phyloP scores from a whole-genome alignment of 108 stramenopile genomes.

The Cyclotella distinguenda region DNA sequence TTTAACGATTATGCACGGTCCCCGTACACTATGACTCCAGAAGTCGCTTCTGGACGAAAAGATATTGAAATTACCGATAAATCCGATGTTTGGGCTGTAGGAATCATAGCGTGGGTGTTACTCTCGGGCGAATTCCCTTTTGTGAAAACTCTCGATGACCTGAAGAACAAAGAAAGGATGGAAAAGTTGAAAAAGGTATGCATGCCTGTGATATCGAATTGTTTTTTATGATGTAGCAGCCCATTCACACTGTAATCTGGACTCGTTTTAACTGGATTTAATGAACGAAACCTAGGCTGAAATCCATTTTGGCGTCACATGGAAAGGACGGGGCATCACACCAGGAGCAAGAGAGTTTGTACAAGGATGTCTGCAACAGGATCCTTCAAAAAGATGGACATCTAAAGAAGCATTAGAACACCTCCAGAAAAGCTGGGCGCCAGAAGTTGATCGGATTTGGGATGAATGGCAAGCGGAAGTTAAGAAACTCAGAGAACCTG shows the following conservation, averaged over 20 bases:
- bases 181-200: slow-evolving; percentile 38
- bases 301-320: slow-evolving; percentile 47
- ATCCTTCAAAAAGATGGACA: slow-evolving; percentile 53
- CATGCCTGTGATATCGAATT: neutral
- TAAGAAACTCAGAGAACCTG: slow-evolving; percentile 26
- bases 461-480: slow-evolving; percentile 36
- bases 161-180: slow-evolving; percentile 43
- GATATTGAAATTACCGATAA: slow-evolving; percentile 48
- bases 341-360: slow-evolving; percentile 41
- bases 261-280: neutral
- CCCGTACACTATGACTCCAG: slow-evolving; percentile 50
- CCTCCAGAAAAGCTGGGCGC: slow-evolving; percentile 49
- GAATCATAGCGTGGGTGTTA: slow-evolving; percentile 79
- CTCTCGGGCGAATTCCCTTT: slow-evolving; percentile 64
- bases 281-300: slow-evolving; percentile 16
- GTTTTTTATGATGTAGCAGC: neutral
- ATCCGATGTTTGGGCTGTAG: slow-evolving; percentile 85
- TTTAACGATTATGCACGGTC: slow-evolving; percentile 39
- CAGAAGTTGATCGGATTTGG: slow-evolving; percentile 46
- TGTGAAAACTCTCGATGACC: slow-evolving; percentile 39
- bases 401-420: slow-evolving; percentile 51
- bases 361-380: slow-evolving; percentile 42
- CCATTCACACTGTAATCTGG: neutral
- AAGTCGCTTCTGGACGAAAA: slow-evolving; percentile 19
- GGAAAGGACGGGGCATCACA: slow-evolving; percentile 50